These are phyloP conservation scores for Porpolomopsis calyptriformis DNA, from an alignment of 768 basidiomycete species.

Conservation along the genomic window DNA sequence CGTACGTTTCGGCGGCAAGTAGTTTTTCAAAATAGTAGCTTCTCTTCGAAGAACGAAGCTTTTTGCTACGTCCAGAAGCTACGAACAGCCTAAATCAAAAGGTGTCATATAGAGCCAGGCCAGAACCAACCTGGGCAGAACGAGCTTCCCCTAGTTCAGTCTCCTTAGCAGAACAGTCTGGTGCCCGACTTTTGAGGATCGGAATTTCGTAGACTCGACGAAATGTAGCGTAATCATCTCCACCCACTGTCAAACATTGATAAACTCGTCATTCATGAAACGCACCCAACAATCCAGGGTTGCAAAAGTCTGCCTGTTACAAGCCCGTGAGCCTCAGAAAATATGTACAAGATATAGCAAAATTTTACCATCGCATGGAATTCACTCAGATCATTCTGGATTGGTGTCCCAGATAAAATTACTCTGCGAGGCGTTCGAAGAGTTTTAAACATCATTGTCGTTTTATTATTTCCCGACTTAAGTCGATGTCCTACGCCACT, in stretches of 20 bases:
- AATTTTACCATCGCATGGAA: constrained; percentile 86
- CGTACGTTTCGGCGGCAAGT: constrained; percentile 87
- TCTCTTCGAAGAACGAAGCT: constrained; percentile 90
- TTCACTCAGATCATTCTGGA: constrained; percentile 92
- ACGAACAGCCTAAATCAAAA: background rate
- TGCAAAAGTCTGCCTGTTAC: constrained; percentile 84
- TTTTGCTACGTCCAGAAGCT: constrained; percentile 67
- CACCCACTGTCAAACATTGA: background rate
- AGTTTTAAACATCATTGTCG: constrained; percentile 73
- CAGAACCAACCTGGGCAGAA: constrained; percentile 50
- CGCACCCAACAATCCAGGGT: constrained; percentile 79
- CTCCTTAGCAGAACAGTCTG: constrained; percentile 61
- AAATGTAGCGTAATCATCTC: constrained; percentile 71
- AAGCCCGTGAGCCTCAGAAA: background rate
- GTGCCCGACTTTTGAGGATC: constrained; percentile 77
- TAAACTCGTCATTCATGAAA: constrained; percentile 2
- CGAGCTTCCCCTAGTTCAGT: constrained; percentile 70
- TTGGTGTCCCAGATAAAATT: constrained; percentile 92
- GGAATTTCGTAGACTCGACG: constrained; percentile 77
- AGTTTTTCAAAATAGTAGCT: constrained; percentile 67
- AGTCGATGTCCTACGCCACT: constrained; percentile 64
- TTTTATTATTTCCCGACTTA: constrained; percentile 88
- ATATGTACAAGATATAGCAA: too few species aligned
- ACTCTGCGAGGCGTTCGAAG: constrained; percentile 68
- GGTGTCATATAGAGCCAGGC: background rate